Evolutionary conservation across 495 filamentous ascomycete species (phyloP).

Genomic region (Chaetomidium leptoderma): DNA sequence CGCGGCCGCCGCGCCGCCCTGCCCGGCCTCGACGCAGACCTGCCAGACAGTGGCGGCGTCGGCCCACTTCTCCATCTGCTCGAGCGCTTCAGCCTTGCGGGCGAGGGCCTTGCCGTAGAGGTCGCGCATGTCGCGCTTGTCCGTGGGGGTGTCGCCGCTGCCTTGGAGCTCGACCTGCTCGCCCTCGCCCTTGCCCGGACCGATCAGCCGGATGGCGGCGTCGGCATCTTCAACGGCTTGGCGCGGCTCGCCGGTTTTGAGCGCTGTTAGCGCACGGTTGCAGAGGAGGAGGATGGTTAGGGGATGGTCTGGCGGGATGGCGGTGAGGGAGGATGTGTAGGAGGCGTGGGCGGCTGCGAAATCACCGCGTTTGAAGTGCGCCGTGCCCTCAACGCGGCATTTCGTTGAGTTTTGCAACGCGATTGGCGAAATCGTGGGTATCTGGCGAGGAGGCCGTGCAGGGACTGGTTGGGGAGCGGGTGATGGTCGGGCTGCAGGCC

Average conservation of each 20-base stretch:
- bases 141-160: constrained; percentile 47
- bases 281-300: constrained; percentile 79
- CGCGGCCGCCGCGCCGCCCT: constrained; percentile 76
- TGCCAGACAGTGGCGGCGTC: constrained; percentile 81
- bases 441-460: constrained; percentile 50
- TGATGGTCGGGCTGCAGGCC: constrained; percentile 43
- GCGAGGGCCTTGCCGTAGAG: constrained; percentile 89
- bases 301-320: constrained; percentile 76
- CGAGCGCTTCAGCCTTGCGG: constrained; percentile 91
- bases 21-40: constrained; percentile 72
- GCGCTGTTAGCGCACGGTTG: constrained; percentile 83
- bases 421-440: constrained; percentile 63
- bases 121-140: constrained; percentile 81
- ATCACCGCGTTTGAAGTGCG: constrained; percentile 90
- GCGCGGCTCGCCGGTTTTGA: constrained; percentile 88
- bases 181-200: constrained; percentile 66
- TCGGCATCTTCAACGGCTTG: constrained; percentile 80
- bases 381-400: constrained; percentile 73
- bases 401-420: constrained; percentile 67
- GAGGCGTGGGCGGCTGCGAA: constrained; percentile 77
- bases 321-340: constrained; percentile 70
- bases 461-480: constrained; percentile 31
- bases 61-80: constrained; percentile 90
- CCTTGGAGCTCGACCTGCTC: constrained; percentile 67
- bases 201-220: constrained; percentile 72